These are phyloP conservation scores for Bipolaris gigantea DNA, from an alignment of 2,329 filamentous ascomycete species.

Conservation along the genomic window DNA sequence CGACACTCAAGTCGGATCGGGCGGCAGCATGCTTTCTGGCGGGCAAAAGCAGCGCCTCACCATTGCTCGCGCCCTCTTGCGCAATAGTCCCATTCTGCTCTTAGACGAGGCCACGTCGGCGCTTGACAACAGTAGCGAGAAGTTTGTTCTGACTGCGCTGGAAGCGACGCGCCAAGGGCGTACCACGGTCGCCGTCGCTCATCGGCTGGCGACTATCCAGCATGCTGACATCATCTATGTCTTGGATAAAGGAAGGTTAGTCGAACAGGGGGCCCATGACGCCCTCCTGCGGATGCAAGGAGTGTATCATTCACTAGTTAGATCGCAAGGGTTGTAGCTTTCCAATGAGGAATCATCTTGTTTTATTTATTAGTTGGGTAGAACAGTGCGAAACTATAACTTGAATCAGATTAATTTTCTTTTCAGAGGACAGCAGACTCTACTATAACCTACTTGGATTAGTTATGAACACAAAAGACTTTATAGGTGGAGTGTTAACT, in stretches of 20 bases:
- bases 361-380: no score
- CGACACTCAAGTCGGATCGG: constrained; percentile 38
- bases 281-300: background rate
- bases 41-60: constrained; percentile 43
- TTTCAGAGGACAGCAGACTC: no score
- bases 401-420: no score
- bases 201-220: constrained; percentile 44
- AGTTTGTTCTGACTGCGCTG: constrained; percentile 40
- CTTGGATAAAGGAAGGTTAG: constrained; percentile 35
- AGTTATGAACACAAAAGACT: no score
- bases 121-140: constrained; percentile 41
- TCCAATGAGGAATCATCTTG: constrained; percentile 7
- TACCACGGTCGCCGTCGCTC: constrained; percentile 43
- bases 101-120: constrained; percentile 42
- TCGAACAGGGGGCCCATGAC: constrained; percentile 40
- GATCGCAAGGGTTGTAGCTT: background rate
- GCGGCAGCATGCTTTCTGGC: constrained; percentile 38
- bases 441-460: no score
- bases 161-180: constrained; percentile 31
- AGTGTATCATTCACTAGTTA: no score
- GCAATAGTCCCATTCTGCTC: constrained; percentile 35
- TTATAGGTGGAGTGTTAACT: no score
- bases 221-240: constrained; percentile 45
- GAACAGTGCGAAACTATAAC: no score
- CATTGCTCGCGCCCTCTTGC: constrained; percentile 39